phyloP scores from a whole-genome alignment of 129 eudicot species.

The Helichrysum umbraculigerum region DNA sequence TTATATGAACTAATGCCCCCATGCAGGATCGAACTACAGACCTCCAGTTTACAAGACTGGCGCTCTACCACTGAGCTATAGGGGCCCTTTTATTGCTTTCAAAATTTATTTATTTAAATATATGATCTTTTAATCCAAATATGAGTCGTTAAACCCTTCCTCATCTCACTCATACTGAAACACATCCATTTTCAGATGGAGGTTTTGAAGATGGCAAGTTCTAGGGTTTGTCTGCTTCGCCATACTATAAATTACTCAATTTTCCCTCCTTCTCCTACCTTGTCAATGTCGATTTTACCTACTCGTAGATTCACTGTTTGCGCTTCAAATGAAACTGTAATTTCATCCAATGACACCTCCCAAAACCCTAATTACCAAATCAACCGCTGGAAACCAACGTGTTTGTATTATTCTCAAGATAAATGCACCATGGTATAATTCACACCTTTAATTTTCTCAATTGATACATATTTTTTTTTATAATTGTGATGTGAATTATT shows the following conservation, averaged over 20 bases:
- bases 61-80: constrained; percentile 99
- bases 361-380: neutral
- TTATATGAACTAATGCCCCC: constrained; percentile 44
- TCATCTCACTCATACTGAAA: neutral
- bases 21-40: constrained; percentile 99
- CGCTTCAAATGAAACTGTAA: constrained; percentile 32
- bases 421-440: constrained; percentile 16
- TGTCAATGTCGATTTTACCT: neutral
- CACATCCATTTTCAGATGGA: constrained; percentile 13
- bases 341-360: neutral
- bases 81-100: constrained; percentile 50
- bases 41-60: constrained; percentile 99
- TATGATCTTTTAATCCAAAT: neutral
- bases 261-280: neutral
- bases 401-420: neutral
- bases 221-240: constrained; percentile 44
- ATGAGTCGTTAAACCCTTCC: neutral
- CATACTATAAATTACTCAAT: constrained; percentile 1
- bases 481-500: neutral
- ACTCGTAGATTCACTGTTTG: constrained; percentile 28
- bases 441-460: neutral
- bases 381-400: neutral
- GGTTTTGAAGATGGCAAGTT: constrained; percentile 41
- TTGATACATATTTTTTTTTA: neutral
- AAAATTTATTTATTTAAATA: too few relatives aligned